Base-by-base conservation (phyloP, 306 rosid genomes). In the Heteromeles arbutifolia region DNA sequence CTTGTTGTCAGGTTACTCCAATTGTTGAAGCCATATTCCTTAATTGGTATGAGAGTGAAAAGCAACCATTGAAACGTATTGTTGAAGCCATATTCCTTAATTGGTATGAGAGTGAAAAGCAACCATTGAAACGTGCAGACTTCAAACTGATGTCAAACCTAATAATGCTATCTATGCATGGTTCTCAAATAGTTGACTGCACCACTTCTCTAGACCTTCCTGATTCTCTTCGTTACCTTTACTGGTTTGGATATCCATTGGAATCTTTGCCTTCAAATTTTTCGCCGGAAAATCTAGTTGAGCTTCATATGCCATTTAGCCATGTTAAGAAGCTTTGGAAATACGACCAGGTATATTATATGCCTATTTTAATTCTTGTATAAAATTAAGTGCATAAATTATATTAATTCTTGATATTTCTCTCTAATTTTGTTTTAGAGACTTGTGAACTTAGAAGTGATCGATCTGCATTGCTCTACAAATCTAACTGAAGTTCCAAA, bases 81-180 rank as follows among this genome's bases (percentile, higher is more conserved):
- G 52, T 77, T 12, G 28, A 71, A 71, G 70, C 58, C 52, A 65
- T 81, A 50, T 14, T 65, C 22, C 10, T 26, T 3, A 26, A 54
- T 10, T 12, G 15, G 6, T 4, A 21, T 0, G 0, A 2, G 10
- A 62, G 2, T 14, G 4, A 0, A 62, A 2, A 14, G 21, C 37
- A 0, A 28, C 7, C 14, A 6, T 70, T 69, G 19, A 53, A n/a
- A n/a, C n/a, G n/a, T n/a, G n/a, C n/a, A n/a, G n/a, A 77, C 69
- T 81, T 81, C 52, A 43, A 37, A 69, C 57, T 7, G 3, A 73
- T 84, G 84, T 65, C 25, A 50, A 74, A 81, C 8, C 69, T 84
- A 45, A 68, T 8, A 52, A 1, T 52, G 57, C n/a, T 50, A 31
- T n/a, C n/a, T n/a, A n/a, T n/a, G n/a, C n/a, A n/a, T n/a, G n/a